A percentile compares a stretch with the other conserved stretches of the same genome.
Evolutionary conservation across 140 eudicot species (phyloP).

Genomic region (Artemisia princeps): DNA sequence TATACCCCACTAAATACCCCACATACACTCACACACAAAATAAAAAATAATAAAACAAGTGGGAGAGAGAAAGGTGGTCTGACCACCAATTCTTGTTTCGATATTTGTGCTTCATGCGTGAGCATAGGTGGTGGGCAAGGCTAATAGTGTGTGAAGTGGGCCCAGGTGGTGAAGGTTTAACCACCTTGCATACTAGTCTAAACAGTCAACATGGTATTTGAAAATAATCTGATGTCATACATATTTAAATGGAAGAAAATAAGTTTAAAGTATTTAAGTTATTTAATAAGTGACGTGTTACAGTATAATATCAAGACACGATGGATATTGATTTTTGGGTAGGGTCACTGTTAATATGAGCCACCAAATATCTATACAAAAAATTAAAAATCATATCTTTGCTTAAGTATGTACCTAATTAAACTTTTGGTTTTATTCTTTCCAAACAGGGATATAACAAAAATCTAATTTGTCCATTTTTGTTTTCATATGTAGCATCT

Average conservation of each 20-base stretch:
- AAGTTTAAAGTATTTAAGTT: neutral
- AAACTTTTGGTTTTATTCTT: constrained; percentile 7
- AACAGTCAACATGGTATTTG: constrained; percentile 12
- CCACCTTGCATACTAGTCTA: too few species aligned
- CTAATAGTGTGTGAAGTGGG: too few species aligned
- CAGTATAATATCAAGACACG: neutral
- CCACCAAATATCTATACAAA: constrained; percentile 34
- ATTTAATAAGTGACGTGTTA: constrained; percentile 17
- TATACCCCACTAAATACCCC: too few species aligned
- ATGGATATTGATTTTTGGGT: constrained; percentile 28
- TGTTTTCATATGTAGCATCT: too few species aligned
- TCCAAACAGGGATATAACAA: neutral
- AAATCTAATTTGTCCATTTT: too few species aligned
- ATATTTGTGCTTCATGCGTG: too few species aligned
- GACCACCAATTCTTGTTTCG: too few species aligned
- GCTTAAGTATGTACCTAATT: constrained; percentile 2
- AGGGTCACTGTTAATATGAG: constrained; percentile 33
- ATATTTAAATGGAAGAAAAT: neutral
- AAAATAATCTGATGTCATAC: neutral
- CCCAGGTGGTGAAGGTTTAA: too few species aligned
- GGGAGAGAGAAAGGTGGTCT: too few species aligned
- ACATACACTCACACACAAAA: too few species aligned
- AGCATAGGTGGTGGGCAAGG: too few species aligned
- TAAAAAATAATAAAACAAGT: too few species aligned
- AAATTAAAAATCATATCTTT: constrained; percentile 13